Conservation (phyloP, 495 filamentous ascomycete genomes). For the Aspergillus carlsbadensis region DNA sequence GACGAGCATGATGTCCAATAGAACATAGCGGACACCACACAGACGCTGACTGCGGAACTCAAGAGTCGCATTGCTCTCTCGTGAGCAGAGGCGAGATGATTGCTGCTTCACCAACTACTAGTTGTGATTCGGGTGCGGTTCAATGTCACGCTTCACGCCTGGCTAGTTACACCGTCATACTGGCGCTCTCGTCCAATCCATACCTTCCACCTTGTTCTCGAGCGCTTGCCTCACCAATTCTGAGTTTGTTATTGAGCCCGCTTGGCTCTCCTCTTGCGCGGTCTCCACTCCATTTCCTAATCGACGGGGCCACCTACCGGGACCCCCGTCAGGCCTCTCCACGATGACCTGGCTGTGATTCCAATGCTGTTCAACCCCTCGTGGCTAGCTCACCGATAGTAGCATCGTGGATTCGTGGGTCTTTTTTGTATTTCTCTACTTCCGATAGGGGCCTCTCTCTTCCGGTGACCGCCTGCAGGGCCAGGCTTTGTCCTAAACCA, state of each 20-base stretch:
- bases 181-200: slow-evolving; percentile 14
- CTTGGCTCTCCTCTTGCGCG: slow-evolving; percentile 19
- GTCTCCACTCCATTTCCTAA: slow-evolving; percentile 23
- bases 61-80: neutral
- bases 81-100: too few relatives aligned
- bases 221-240: slow-evolving; percentile 24
- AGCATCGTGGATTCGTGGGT: slow-evolving; percentile 21
- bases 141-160: slow-evolving; percentile 13
- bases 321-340: slow-evolving; percentile 29
- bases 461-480: slow-evolving; percentile 17
- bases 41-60: neutral
- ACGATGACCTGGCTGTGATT: slow-evolving; percentile 40
- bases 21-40: neutral
- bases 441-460: slow-evolving; percentile 14
- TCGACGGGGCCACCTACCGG: slow-evolving; percentile 24
- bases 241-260: slow-evolving; percentile 15
- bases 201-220: slow-evolving; percentile 16
- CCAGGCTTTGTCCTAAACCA: slow-evolving; percentile 12
- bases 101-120: too few relatives aligned
- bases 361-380: slow-evolving; percentile 17
- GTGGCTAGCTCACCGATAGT: slow-evolving; percentile 30
- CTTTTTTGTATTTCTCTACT: slow-evolving; percentile 6
- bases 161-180: slow-evolving; percentile 7
- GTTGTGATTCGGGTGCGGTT: slow-evolving; percentile 6
- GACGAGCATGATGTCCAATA: slow-evolving; percentile 1